Evolutionary conservation across 2,329 filamentous ascomycete genomes (phyloP), one percentile per base, ranked within the genome.

Genomic region (Verticillium klebahnii): DNA sequence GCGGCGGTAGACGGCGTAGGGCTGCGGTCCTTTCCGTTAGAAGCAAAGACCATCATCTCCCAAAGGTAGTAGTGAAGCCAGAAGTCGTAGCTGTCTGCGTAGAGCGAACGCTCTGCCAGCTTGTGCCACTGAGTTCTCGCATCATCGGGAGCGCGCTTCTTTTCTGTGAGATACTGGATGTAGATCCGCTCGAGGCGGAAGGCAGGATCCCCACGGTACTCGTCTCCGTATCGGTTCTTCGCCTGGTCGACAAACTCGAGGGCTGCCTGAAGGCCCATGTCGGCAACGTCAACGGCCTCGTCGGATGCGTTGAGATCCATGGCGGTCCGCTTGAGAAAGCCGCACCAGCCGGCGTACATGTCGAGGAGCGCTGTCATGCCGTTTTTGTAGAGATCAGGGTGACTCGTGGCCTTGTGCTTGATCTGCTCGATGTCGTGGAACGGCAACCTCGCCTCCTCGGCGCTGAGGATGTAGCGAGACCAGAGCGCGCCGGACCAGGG

Each of bases 291-390:
- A 36, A 90, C 83, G 60, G 94, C 91, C 71, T 97, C 93, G 62
- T 94, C 91, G 1, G 85, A 86, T 1, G 90, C 87, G 63, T 87
- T 86, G 1, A 86, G 82, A 61, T 87, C 82, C 78, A 96, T 93
- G 19, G 94, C 92, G 57, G 89, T 89, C 29, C 95, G 89, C 67
- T 94, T 92, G 23, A 99, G 82, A 68, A 94, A 98, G 58, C 92
- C 93, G 71, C 94, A 97, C 95, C 95, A 99, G 0, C 93, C 90
- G 60, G 92, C 88, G 70, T 97, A 93, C 70, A 98, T 92, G 69
- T 96, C 92, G 63, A 98, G 85, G 36, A 97, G 87, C 67, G 93
- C 91, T 58, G 92, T 87, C 82, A 97, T 89, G 29, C 93, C 93
- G 64, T 92, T 88, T 65, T 90, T 88, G 72, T 96, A 93, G 5